Conservation (phyloP, 768 basidiomycete genomes). For the Lentinus tigrinus region DNA sequence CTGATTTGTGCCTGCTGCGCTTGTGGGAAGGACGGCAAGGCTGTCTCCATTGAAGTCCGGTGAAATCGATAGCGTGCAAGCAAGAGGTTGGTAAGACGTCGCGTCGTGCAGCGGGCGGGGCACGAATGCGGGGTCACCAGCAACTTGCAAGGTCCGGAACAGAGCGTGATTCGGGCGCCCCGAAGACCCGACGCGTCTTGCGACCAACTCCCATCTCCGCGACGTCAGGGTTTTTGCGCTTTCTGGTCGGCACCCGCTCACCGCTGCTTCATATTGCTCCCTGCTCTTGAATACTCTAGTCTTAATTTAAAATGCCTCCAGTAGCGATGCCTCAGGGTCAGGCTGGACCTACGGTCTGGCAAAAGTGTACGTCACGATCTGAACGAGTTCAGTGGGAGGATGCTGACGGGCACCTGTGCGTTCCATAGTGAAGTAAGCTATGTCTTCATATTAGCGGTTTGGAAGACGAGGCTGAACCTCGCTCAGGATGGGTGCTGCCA, state of each 20-base stretch:
- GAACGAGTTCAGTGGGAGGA: neutral
- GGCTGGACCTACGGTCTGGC: conserved; percentile 67
- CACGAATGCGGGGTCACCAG: neutral
- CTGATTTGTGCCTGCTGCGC: conserved; percentile 89
- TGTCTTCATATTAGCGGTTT: neutral
- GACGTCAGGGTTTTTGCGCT: conserved; percentile 5
- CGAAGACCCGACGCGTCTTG: conserved; percentile 6
- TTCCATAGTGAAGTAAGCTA: conserved; percentile 29
- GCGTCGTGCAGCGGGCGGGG: neutral
- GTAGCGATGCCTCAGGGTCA: conserved; percentile 34
- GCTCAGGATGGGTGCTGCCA: conserved; percentile 82
- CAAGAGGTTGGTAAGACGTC: neutral
- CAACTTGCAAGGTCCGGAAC: conserved; percentile 4
- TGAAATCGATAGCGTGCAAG: conserved; percentile 9
- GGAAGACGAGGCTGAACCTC: neutral
- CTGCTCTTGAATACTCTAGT: neutral
- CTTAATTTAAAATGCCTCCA: conserved; percentile 16
- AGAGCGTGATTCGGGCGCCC: conserved; percentile 2
- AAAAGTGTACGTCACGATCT: conserved; percentile 59
- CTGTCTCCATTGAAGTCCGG: conserved; percentile 18
- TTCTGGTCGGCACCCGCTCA: neutral
- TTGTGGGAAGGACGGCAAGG: conserved; percentile 54
- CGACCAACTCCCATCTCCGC: neutral
- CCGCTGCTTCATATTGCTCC: neutral
- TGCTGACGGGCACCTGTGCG: neutral